Percentiles rank a stretch among this genome's conserved stretches.
Evolutionary conservation across 495 filamentous ascomycete genomes (phyloP).

Genomic region (Aspergillus heteromorphus): DNA sequence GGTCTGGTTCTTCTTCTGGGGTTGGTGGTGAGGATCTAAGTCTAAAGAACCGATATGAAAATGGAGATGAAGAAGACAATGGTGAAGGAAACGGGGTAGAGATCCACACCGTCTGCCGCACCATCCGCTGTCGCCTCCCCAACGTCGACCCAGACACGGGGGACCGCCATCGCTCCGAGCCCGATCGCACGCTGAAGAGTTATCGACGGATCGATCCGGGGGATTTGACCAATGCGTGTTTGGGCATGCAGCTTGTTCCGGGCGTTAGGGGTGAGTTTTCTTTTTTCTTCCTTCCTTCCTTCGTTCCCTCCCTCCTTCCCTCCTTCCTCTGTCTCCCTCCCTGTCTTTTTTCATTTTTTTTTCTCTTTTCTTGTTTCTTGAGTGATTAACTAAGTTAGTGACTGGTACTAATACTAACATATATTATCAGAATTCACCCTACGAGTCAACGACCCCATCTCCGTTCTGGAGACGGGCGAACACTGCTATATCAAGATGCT

Average conservation of each 20-base stretch:
- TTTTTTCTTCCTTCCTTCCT: neutral
- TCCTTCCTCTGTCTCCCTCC: neutral
- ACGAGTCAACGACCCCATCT: conserved; percentile 55
- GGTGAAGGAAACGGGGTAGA: conserved; percentile 8
- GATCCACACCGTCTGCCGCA: conserved; percentile 63
- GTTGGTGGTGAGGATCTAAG: neutral
- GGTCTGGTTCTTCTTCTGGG: neutral
- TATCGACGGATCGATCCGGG: conserved; percentile 73
- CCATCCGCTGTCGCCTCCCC: conserved; percentile 73
- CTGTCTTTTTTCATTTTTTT: neutral
- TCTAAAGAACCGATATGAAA: too few species aligned
- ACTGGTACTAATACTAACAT: neutral
- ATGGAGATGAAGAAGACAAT: neutral
- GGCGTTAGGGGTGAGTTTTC: conserved; percentile 28
- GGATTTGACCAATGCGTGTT: conserved; percentile 60
- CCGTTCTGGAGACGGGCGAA: conserved; percentile 55
- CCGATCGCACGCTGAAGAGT: conserved; percentile 62
- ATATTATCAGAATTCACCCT: conserved; percentile 36
- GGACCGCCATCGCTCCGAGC: conserved; percentile 62
- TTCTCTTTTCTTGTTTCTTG: neutral
- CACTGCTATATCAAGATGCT: conserved; percentile 58
- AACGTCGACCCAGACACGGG: conserved; percentile 77
- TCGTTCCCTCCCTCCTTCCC: neutral
- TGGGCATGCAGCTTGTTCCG: conserved; percentile 82
- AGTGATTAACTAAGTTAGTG: neutral